These are phyloP conservation scores for Aspergillus caelatus DNA, from an alignment of 2,329 filamentous ascomycete species.

Conservation along the genomic window DNA sequence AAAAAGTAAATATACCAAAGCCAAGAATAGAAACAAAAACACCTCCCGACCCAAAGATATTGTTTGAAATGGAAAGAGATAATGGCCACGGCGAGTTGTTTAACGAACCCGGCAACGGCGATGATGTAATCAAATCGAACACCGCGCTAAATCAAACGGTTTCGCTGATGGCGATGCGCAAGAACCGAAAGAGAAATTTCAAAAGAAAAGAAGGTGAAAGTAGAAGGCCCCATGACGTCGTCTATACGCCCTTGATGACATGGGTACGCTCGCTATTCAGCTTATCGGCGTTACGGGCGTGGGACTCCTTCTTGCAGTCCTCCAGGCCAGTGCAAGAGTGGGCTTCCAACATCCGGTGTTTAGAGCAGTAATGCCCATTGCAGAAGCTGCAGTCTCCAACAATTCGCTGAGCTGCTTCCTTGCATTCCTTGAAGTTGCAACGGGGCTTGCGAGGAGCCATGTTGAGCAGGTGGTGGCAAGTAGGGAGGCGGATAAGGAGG, in stretches of 20 bases:
- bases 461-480: constrained; percentile 24
- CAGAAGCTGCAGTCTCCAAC: constrained; percentile 97
- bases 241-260: constrained; percentile 85
- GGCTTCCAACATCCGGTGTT: constrained; percentile 89
- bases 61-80: constrained; percentile 10
- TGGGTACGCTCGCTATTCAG: constrained; percentile 90
- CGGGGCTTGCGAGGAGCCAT: constrained; percentile 62
- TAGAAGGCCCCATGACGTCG: not conserved
- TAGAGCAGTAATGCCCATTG: constrained; percentile 89
- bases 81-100: constrained; percentile 13
- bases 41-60: constrained; percentile 17
- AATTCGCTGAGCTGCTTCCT: constrained; percentile 83
- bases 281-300: constrained; percentile 90
- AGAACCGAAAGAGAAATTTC: constrained; percentile 17
- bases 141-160: constrained; percentile 36
- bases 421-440: constrained; percentile 89
- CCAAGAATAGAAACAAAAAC: constrained; percentile 6
- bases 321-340: constrained; percentile 92
- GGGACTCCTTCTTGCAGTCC: constrained; percentile 96
- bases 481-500: constrained; percentile 10
- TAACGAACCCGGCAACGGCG: constrained; percentile 7
- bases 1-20: constrained; percentile 8
- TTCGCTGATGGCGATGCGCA: constrained; percentile 17
- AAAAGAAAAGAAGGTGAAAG: constrained; percentile 13
- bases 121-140: constrained; percentile 24